Evolutionary conservation across 371 early-diverging fungal species (phyloP), one percentile per base, ranked within the genome.

Genomic region (Mucor mucedo): DNA sequence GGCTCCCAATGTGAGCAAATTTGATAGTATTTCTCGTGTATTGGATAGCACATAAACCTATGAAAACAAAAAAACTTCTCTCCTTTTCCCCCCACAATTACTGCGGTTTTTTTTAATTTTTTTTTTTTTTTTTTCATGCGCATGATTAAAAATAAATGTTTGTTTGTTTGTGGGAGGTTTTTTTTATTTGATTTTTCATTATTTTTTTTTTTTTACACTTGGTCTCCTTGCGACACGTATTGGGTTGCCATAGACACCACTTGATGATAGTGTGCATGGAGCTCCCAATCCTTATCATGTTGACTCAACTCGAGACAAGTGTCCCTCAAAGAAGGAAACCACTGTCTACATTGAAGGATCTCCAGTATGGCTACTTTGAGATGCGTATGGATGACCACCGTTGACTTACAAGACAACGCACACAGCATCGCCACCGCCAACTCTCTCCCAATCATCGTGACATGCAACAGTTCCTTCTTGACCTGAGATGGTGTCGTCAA

Each of bases 381-480:
- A 14, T 44, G 10, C 2, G 13, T 16, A 44, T 44, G 14, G 2
- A 44, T n/a, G 14, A n/a, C 21, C 5, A 48, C 27, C 6, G 48
- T 16, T 0, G 48, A 27, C 5, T 27, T 5, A 16, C 21, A 21
- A 27, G 8, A 5, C 3, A 48, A 7, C 1, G 27, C 11, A 48
- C 28, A 6, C 7, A 7, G 16, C 58, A 58, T 58, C n/a, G 28
- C 33, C 7, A 27, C 0, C 1, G 27, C 16, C 32, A 48, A 21
- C 2, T 21, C 14, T 38, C 58, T 45, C 16, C 58, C 58, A 38
- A 58, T 48, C 1, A 10, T 2, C 1, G 58, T 58, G 5, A 13
- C 16, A 38, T 58, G 49, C 5, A 58, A 7, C 10, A 58, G 38
- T 35, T 58, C 35, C 11, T 47, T 16, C 16, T 58, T 58, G 2